Evolutionary conservation across 2,329 filamentous ascomycete genomes (phyloP).

Genomic region (Venturiaceae sp.): DNA sequence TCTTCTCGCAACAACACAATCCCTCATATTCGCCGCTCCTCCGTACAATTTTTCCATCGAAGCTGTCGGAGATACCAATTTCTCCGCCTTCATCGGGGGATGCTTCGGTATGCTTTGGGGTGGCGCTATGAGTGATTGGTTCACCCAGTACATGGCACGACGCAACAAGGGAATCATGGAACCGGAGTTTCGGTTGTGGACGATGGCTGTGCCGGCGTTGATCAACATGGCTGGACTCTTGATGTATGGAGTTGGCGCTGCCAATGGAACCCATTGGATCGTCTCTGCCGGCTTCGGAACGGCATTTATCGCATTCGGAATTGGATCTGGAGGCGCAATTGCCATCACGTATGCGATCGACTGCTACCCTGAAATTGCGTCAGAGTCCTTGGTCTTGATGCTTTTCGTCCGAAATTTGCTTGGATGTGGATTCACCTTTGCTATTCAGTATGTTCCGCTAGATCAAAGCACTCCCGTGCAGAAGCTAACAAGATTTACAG

Average conservation of each 20-base stretch:
- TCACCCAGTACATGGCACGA: not conserved
- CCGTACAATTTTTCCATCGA: not conserved
- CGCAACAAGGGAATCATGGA: not conserved
- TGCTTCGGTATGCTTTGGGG: not conserved
- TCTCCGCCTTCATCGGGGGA: not conserved
- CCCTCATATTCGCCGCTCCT: not conserved
- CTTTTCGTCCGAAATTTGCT: not conserved
- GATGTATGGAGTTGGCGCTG: not conserved
- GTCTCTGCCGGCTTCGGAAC: not conserved
- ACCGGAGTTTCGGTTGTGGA: not conserved
- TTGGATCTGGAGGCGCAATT: not conserved
- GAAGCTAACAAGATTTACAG: not conserved
- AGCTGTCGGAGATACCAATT: not conserved
- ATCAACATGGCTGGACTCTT: not conserved
- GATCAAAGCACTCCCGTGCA: not conserved
- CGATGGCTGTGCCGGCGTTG: not conserved
- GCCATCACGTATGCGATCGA: not conserved
- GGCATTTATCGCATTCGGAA: not conserved
- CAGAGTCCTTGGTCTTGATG: not conserved
- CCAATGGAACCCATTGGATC: not conserved
- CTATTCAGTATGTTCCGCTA: not conserved
- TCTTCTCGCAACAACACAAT: not conserved
- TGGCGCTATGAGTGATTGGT: not conserved
- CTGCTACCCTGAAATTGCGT: not conserved
- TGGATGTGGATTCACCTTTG: not conserved